A percentile compares a stretch with the other conserved stretches of the same genome.
These are phyloP conservation scores for Pinus taeda DNA, from an alignment of 75 land plant genomes.

Conservation along the genomic window DNA sequence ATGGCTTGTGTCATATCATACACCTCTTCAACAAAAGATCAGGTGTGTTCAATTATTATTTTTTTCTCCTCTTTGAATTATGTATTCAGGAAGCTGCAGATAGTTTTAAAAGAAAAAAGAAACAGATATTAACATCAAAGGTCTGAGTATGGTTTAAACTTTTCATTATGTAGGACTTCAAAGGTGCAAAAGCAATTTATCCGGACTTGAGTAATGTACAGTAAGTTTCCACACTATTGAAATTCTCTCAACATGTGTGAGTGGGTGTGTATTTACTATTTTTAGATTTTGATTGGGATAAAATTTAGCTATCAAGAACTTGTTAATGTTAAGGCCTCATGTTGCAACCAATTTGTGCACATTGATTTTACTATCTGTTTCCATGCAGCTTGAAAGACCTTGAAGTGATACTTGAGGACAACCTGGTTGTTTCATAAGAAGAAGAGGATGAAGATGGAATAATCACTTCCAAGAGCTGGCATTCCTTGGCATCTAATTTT, in stretches of 20 bases:
- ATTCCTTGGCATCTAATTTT: no score
- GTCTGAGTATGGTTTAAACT: neutral
- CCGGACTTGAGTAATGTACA: constrained; percentile 60
- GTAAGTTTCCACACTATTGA: constrained; percentile 21
- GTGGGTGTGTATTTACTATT: neutral
- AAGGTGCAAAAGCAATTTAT: constrained; percentile 56
- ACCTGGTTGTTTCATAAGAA: neutral
- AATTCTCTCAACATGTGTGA: neutral
- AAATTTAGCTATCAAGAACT: neutral
- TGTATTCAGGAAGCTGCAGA: neutral
- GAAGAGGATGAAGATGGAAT: no score
- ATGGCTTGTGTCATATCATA: constrained; percentile 89
- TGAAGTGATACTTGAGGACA: constrained; percentile 32
- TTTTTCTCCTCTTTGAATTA: neutral
- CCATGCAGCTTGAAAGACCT: constrained; percentile 55
- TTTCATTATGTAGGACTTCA: constrained; percentile 46
- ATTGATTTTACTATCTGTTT: neutral
- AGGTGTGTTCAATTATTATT: constrained; percentile 34
- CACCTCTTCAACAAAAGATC: constrained; percentile 87
- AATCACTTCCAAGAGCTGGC: no score
- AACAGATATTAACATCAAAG: neutral
- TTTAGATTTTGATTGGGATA: neutral
- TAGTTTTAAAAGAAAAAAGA: neutral
- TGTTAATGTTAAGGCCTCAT: neutral
- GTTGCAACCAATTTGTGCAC: neutral